Base-by-base conservation (phyloP, 2,329 filamentous ascomycete species). In the Cladorrhinum sp. region DNA sequence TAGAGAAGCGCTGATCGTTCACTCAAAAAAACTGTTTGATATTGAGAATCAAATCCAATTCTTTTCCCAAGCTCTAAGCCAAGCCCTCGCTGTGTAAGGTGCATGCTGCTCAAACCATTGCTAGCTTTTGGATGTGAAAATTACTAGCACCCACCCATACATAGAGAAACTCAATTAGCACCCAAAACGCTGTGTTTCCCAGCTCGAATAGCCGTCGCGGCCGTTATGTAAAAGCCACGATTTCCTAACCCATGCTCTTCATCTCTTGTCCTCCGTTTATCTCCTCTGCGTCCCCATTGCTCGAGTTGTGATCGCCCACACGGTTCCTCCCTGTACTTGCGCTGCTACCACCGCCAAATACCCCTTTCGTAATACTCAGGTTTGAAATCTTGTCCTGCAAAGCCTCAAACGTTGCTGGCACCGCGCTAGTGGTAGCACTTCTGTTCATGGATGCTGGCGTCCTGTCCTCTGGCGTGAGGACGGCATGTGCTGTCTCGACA, bases 401-500 rank as follows among this genome's bases (percentile, higher is more conserved):
- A 16, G 76, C 72, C 3, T 79, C 69, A 61, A 84, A 76, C 3
- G 80, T 73, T n/a, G 73, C 76, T 1, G 76, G 71, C 7, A 71
- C 60, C 5, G 72, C 75, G 48, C 82, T 78, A 3, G 79, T 75
- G 30, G 79, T 82, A 1, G 74, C 73, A 63, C 78, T 82, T 18
- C 77, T 76, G 42, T 76, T 74, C 2, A 81, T 68, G 21, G 75
- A 66, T 2, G 74, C 67, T n/a, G 75, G 69, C 3, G 71, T 62
- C 56, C 67, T 66, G 7, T 57, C 12, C 28, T 68, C 72, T 0
- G 79, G 78, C 1, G 80, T 83, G 20, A 83, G 69, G 4, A 79
- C 77, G 49, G 80, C 76, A 59, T 87, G 79, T 0, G 82, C 80
- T 1, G 80, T 83, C 70, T 89, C 86, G 2, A 88, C 79, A 0